A percentile compares a stretch with the other conserved stretches of the same genome.
phyloP scores from a whole-genome alignment of 2,329 filamentous ascomycete genomes.

The Leptodontidium sp. region DNA sequence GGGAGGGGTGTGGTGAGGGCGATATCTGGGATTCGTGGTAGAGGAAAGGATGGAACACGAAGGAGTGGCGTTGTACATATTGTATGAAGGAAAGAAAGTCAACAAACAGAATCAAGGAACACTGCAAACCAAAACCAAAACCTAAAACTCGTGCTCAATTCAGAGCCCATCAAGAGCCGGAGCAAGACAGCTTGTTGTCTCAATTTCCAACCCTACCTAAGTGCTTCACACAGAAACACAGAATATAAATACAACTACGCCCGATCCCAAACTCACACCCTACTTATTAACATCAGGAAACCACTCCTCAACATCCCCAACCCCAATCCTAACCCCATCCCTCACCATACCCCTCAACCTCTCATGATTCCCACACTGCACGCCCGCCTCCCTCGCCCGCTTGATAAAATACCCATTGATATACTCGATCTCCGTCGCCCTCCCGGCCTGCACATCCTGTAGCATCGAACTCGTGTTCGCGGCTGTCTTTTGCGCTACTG shows the following conservation, averaged over 20 bases:
- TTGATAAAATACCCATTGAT: slow-evolving; percentile 65
- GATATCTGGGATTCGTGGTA: background rate
- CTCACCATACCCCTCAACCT: slow-evolving; percentile 56
- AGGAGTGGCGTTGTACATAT: slow-evolving; percentile 33
- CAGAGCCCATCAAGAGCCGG: background rate
- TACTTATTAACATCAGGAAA: slow-evolving; percentile 17
- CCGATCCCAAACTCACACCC: background rate
- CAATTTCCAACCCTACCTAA: too few species aligned
- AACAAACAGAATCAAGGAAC: background rate
- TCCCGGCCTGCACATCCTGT: slow-evolving; percentile 62
- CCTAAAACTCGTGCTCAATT: background rate
- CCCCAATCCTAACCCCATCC: slow-evolving; percentile 45
- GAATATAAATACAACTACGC: too few species aligned
- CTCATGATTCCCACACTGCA: slow-evolving; percentile 52
- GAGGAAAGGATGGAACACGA: background rate
- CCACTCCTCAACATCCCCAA: slow-evolving; percentile 42
- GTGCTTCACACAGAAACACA: background rate
- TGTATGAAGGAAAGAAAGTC: slow-evolving; percentile 22
- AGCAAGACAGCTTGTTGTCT: background rate
- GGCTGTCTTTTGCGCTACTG: slow-evolving; percentile 56
- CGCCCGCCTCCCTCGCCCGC: slow-evolving; percentile 37
- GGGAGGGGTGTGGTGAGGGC: background rate
- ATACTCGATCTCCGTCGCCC: slow-evolving; percentile 62
- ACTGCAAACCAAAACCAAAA: background rate
- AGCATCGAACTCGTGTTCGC: slow-evolving; percentile 69